Evolutionary conservation across 2,329 filamentous ascomycete genomes (phyloP), one percentile per base, ranked within the genome.

Genomic region (Tricladium varicosporioides): DNA sequence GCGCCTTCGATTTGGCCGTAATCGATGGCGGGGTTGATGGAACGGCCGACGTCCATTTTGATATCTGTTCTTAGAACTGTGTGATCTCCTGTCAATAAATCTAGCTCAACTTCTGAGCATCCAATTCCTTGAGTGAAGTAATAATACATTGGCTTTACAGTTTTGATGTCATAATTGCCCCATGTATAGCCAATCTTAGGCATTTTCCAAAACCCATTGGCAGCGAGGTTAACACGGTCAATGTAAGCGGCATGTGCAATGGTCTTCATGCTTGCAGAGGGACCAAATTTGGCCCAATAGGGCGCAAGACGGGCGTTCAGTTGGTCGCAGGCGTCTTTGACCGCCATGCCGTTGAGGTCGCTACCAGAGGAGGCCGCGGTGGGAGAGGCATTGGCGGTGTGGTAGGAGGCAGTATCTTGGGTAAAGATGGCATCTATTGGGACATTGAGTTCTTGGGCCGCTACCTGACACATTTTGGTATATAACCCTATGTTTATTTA

Each of bases 101-200:
- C 94, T 56, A 99, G 80, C 73, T 97, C 91, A 7, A 97, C 92
- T 74, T 97, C 94, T 9, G 92, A 88, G 0, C 91, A 90, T 0
- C 93, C 85, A 4, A 97, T 92, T 53, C 94, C 94, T 73, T 97
- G 93, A 0, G 94, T 97, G 76, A 97, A 99, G 80, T 99, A 99
- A 78, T 93, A 99, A 80, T 92, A 99, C 92, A 97, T 96, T 73
- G 94, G 89, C 22, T 27, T 27, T 7, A 27, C 22, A 27, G 22
- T 27, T 7, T 27, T 27, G 33, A 94, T 94, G 10, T 80, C 87
- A 74, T 97, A 97, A 58, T 88, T 85, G 19, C 86, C 91, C 94
- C 94, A 99, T 1, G 86, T 84, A 69, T 97, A 99, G 1, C 94
- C 94, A 64, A 99, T 97, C 62, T 97, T 92, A 0, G 94, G 94